Conservation (phyloP, 1,284 basidiomycete species). For the Porogramme epimiltina region DNA sequence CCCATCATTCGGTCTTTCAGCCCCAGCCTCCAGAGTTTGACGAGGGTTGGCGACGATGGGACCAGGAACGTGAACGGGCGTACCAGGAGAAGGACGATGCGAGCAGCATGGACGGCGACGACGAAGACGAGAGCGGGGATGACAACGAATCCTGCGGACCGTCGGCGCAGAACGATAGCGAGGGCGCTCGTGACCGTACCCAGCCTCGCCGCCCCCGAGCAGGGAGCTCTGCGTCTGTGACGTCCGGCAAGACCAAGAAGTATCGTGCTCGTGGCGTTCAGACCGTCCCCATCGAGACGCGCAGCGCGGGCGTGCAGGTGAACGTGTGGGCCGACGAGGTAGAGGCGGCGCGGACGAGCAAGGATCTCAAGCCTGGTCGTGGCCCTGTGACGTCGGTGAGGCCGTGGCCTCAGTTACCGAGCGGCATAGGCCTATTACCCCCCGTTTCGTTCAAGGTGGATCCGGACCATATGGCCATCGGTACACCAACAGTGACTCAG, state of each 20-base stretch:
- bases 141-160: conserved; percentile 42
- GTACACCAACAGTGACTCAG: conserved; percentile 19
- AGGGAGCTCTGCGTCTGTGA: conserved; percentile 26
- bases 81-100: conserved; percentile 61
- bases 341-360: conserved; percentile 11
- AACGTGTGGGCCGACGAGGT: conserved; percentile 23
- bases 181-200: conserved; percentile 31
- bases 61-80: conserved; percentile 40
- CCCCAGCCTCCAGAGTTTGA: conserved; percentile 51
- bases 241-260: conserved; percentile 44
- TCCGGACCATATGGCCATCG: conserved; percentile 27
- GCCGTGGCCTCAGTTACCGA: conserved; percentile 16
- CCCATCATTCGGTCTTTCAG: conserved; percentile 43
- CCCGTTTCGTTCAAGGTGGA: conserved; percentile 28
- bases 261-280: conserved; percentile 65
- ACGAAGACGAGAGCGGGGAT: conserved; percentile 81
- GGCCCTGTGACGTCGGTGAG: conserved; percentile 9
- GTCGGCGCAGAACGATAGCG: conserved; percentile 26
- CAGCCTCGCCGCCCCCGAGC: conserved; percentile 36
- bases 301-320: conserved; percentile 57
- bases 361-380: conserved; percentile 14
- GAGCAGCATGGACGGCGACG: conserved; percentile 78
- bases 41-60: conserved; percentile 42
- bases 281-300: conserved; percentile 52
- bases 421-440: conserved; percentile 24